Evolutionary conservation across 1,139 yeast genomes (phyloP), one percentile per base, ranked within the genome.

Genomic region (Zygosaccharomyces sapae): DNA sequence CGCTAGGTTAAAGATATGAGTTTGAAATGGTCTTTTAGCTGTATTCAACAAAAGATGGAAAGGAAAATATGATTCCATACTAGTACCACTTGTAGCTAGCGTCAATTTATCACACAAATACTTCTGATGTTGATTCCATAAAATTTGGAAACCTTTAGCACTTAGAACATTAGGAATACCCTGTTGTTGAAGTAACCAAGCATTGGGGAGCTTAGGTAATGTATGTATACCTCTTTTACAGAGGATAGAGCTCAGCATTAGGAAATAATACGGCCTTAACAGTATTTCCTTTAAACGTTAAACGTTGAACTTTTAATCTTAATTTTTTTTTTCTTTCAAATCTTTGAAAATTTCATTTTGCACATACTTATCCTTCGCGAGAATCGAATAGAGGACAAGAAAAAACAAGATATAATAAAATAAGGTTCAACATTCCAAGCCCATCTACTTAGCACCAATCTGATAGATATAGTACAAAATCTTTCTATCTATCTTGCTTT

Each of bases 61-160:
- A 3, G 97, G 94, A 18, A 77, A 72, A 63, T 87, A 79, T 8
- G 86, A 76, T 68, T 89, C 97, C 64, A 81, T 77, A 53, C 81
- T 84, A 0, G 96, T 87, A 12, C 94, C 95, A 48, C 73, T 80
- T 1, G 96, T 86, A 49, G 80, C 74, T 52, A 83, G 69, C n/a
- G 89, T 77, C 53, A 92, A 74, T 54, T 83, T 83, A 52, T 79
- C 76, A 27, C 88, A 78, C 43, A 88, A 70, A 54, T 71, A 80
- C 48, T 73, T 74, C 68, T 90, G 98, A 66, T 87, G 83, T 50
- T 89, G 86, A 4, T 71, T 69, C 97, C 97, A 92, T 4, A 89
- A 86, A 9, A 76, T 68, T 51, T 80, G 70, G 68, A 82, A 86
- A 24, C 90, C 96, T 47, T 73, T 63, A 2, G 84, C 68, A 12